Conservation (phyloP, 805 yeast genomes). For the Saccharomycopsis sp. region DNA sequence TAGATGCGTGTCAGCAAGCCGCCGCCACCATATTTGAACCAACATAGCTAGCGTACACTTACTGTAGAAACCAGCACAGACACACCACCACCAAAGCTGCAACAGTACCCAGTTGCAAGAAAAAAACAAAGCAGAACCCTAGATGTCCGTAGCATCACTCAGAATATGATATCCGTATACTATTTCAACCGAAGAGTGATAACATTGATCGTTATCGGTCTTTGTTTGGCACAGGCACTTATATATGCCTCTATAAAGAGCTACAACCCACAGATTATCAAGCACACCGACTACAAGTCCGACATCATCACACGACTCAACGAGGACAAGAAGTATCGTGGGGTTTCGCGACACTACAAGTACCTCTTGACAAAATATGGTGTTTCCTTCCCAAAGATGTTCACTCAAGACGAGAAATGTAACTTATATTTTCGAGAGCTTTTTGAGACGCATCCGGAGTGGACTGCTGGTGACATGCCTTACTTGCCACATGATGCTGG, state of each 20-base stretch:
- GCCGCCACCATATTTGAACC: too few species aligned
- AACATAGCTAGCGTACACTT: too few species aligned
- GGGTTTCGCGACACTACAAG: constrained; percentile 23
- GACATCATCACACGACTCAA: background rate
- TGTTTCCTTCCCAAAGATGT: constrained; percentile 23
- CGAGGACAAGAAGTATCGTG: constrained; percentile 2
- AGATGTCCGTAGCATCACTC: too few species aligned
- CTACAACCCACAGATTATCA: background rate
- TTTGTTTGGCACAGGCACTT: background rate
- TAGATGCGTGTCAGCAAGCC: too few species aligned
- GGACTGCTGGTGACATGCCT: constrained; percentile 31
- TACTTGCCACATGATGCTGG: constrained; percentile 24
- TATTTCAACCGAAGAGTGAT: constrained; percentile 4
- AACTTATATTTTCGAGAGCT: constrained; percentile 40
- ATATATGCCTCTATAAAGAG: background rate
- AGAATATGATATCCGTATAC: background rate
- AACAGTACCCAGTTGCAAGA: too few species aligned
- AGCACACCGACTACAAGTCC: background rate
- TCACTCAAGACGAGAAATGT: constrained; percentile 35
- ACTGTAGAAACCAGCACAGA: too few species aligned
- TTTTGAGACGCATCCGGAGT: constrained; percentile 33
- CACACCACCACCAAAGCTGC: too few species aligned
- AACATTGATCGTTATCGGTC: background rate
- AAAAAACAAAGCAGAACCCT: too few species aligned
- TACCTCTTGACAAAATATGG: constrained; percentile 23